These are phyloP conservation scores for Delonix regia DNA, from an alignment of 306 rosid genomes.

Conservation along the genomic window DNA sequence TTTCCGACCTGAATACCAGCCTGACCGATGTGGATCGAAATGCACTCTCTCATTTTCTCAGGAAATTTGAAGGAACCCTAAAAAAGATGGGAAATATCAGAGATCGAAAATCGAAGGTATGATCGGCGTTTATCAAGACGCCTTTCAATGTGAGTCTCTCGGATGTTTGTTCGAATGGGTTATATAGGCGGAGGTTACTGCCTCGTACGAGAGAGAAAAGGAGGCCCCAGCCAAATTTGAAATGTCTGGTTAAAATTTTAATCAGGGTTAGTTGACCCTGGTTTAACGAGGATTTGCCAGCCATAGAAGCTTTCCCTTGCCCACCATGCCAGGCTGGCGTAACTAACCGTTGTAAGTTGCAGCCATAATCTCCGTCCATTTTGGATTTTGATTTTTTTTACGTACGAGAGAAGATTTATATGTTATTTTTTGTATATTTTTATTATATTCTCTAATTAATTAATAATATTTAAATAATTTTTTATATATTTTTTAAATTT, in stretches of 20 bases:
- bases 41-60: conserved; percentile 82
- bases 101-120: background rate
- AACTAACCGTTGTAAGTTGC: conserved; percentile 30
- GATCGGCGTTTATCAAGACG: conserved; percentile 81
- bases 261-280: conserved; percentile 50
- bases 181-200: conserved; percentile 26
- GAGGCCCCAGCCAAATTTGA: conserved; percentile 30
- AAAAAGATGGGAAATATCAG: background rate
- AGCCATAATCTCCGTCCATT: background rate
- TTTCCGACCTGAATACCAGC: conserved; percentile 92
- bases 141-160: conserved; percentile 34
- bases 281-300: conserved; percentile 42
- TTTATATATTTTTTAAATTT: no score
- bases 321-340: conserved; percentile 34
- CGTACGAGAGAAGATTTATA: no score
- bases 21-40: conserved; percentile 84
- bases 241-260: conserved; percentile 39
- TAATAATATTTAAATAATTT: no score
- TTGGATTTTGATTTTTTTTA: conserved; percentile 38
- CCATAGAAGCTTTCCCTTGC: background rate
- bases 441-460: no score
- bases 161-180: background rate
- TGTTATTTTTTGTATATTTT: no score
- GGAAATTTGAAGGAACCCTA: background rate
- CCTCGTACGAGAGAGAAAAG: background rate